Evolutionary conservation across 2,329 filamentous ascomycete species (phyloP), one percentile per base, ranked within the genome.

Genomic region (Colletotrichum destructivum): DNA sequence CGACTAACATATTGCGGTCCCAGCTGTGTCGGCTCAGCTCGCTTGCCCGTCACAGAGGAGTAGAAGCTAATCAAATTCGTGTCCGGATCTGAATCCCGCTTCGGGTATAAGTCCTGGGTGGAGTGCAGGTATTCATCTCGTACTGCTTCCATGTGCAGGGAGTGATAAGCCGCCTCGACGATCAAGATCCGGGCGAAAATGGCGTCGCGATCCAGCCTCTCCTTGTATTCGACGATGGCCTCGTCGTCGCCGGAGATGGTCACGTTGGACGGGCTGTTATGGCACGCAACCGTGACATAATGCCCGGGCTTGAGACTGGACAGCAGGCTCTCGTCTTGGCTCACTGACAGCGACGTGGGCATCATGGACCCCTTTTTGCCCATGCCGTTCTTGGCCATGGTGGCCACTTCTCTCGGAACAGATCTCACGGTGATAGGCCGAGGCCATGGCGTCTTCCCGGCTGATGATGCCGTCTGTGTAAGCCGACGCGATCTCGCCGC

Each of bases 401-500:
- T 64, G 4, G 61, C 47, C 2, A 69, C 51, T 13, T n/a, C 69
- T 21, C 0, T 46, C 35, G 1, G 75, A 49, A 9, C 71, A 74
- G 12, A 75, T 59, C 2, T 84, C 84, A 13, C 84, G 81, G 31
- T 81, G 79, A 68, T 83, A 85, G 2, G 84, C 81, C 49, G 84
- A 51, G 80, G 77, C 82, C 83, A 85, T 2, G 84, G 84, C 8
- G 76, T 76, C 54, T 81, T 74, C n/a, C 77, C 77, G 2, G 79
- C 78, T 21, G 86, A 76, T 8, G 78, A 77, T 0, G 80, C 82
- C 0, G 77, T 77, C 8, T 83, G 81, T 3, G 64, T 81, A 84
- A 0, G 85, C 83, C 8, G 84, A 85, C 0, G 84, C 84, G 40
- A 86, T 82, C 66, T 86, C 85, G 1, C 85, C 84, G 0, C 84